Percentiles rank a stretch among this genome's conserved stretches.
phyloP scores from a whole-genome alignment of 2,329 filamentous ascomycete genomes.

The Incumbomyces lentus region DNA sequence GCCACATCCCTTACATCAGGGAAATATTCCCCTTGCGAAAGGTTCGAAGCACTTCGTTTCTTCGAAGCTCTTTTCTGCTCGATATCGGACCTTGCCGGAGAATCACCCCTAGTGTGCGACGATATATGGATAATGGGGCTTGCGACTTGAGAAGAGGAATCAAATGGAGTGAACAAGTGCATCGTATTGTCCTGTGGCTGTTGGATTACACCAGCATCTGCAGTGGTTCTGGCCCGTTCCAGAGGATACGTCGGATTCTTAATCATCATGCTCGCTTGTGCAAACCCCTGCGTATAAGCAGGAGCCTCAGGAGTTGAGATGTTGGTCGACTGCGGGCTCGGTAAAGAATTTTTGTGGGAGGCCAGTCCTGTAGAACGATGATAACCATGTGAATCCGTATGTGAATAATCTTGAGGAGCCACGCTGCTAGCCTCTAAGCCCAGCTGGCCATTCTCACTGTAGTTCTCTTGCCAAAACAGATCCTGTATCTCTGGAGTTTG shows the following conservation, averaged over 20 bases:
- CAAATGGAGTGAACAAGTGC: slow-evolving; percentile 10
- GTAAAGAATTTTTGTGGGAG: slow-evolving; percentile 2
- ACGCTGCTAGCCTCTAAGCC: slow-evolving; percentile 12
- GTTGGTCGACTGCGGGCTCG: slow-evolving; percentile 5
- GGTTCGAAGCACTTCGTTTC: slow-evolving; percentile 21
- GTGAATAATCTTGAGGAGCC: not conserved
- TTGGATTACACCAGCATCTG: not conserved
- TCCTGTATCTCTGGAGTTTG: slow-evolving; percentile 4
- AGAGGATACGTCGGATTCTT: not conserved
- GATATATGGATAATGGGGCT: slow-evolving; percentile 39
- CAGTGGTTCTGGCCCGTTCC: not conserved
- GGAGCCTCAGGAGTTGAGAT: slow-evolving; percentile 3
- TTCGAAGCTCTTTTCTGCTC: slow-evolving; percentile 15
- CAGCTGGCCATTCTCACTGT: not conserved
- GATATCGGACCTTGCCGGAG: slow-evolving; percentile 26
- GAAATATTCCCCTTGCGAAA: slow-evolving; percentile 1
- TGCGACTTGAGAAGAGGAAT: slow-evolving; percentile 16
- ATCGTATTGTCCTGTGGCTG: slow-evolving; percentile 10
- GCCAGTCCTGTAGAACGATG: not conserved
- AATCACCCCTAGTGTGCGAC: slow-evolving; percentile 33
- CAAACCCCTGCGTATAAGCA: not conserved
- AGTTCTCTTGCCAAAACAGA: slow-evolving; percentile 5
- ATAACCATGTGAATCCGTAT: not conserved
- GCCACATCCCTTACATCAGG: not conserved
- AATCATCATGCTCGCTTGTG: not conserved